Evolutionary conservation across 495 filamentous ascomycete species (phyloP).

Genomic region (Aspergillus olivimuriae): DNA sequence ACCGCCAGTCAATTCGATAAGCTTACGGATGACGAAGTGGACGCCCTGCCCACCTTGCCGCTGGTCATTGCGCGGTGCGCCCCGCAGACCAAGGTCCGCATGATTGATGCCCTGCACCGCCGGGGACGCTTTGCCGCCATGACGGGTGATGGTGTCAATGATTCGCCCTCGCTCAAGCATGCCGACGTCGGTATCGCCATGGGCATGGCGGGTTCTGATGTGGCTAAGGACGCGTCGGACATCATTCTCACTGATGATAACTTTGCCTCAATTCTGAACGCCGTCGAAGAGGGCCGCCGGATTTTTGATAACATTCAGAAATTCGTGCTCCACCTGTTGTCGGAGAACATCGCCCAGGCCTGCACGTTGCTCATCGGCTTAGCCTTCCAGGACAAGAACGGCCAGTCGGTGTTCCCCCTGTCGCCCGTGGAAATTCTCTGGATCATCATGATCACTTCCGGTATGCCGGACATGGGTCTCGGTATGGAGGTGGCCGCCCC

Average conservation of each 20-base stretch:
- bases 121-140: slow-evolving; percentile 63
- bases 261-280: slow-evolving; percentile 73
- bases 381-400: slow-evolving; percentile 56
- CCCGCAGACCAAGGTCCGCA: slow-evolving; percentile 68
- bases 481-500: slow-evolving; percentile 62
- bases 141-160: slow-evolving; percentile 89
- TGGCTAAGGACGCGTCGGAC: slow-evolving; percentile 77
- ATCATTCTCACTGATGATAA: slow-evolving; percentile 82
- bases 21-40: slow-evolving; percentile 57
- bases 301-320: slow-evolving; percentile 77
- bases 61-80: slow-evolving; percentile 66
- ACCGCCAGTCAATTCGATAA: slow-evolving; percentile 62
- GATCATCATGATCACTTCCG: slow-evolving; percentile 73
- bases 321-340: slow-evolving; percentile 66
- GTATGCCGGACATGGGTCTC: slow-evolving; percentile 67
- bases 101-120: slow-evolving; percentile 70
- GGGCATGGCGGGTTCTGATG: slow-evolving; percentile 70
- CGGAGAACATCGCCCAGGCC: slow-evolving; percentile 67
- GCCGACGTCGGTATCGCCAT: slow-evolving; percentile 86
- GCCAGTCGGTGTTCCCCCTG: slow-evolving; percentile 67
- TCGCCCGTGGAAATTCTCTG: slow-evolving; percentile 71
- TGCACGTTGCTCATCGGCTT: slow-evolving; percentile 62
- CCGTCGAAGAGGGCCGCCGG: slow-evolving; percentile 64
- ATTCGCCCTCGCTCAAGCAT: slow-evolving; percentile 71
- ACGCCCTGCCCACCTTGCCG: slow-evolving; percentile 57